These are phyloP conservation scores for Pleurozium schreberi DNA, from an alignment of 225 moss, liverwort and hornwort species.

Conservation along the genomic window DNA sequence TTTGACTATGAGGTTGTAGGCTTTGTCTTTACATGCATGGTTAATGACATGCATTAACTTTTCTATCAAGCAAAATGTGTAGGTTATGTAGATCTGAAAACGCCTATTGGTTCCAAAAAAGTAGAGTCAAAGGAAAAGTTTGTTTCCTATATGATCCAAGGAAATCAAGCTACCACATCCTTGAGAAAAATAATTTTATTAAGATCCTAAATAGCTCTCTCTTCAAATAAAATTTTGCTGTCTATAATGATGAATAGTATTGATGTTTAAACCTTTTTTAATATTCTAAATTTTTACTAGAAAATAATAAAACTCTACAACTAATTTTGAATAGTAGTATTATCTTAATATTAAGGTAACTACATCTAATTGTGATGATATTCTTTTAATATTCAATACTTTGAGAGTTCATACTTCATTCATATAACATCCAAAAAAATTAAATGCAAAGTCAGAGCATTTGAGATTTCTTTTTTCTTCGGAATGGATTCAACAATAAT, in stretches of 20 bases:
- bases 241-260: not conserved
- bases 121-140: not conserved
- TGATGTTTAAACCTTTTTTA: not conserved
- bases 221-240: not conserved
- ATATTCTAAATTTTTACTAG: not conserved
- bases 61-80: too few relatives aligned
- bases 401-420: not conserved
- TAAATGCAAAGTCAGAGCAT: not conserved
- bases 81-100: not conserved
- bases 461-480: not conserved
- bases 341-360: not conserved
- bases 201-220: too few relatives aligned
- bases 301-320: not conserved
- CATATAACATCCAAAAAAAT: not conserved
- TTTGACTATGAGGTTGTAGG: too few relatives aligned
- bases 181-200: accelerated
- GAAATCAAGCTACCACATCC: not conserved
- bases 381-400: not conserved
- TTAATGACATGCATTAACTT: too few relatives aligned
- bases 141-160: not conserved
- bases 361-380: not conserved
- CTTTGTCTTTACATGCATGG: too few relatives aligned
- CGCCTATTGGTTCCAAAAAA: not conserved
- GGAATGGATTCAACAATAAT: not conserved
- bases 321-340: not conserved